Evolutionary conservation across 1,139 yeast species (phyloP), one percentile per base, ranked within the genome.

Genomic region (Pichia sp.): DNA sequence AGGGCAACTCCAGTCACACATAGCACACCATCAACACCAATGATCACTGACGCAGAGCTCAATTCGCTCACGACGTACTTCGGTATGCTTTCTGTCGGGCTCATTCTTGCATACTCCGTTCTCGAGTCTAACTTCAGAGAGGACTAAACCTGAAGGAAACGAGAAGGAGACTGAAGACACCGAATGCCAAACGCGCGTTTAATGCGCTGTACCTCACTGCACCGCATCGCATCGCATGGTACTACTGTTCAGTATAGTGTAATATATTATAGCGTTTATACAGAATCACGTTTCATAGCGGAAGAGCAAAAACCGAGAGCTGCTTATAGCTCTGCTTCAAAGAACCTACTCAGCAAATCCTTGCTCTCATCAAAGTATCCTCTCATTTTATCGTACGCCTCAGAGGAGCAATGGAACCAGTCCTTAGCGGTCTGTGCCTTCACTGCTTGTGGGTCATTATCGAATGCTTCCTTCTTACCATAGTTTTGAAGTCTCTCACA

Each of bases 401-500:
- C 76, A 30, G 64, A 53, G 40, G 72, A 69, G 41, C 71, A 61
- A 14, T 53, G 52, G 30, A 68, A 63, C 79, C 80, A 74, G 42
- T 64, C 69, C 15, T 50, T 48, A 12, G 49, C 35, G 19, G 38
- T 40, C 17, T 46, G 46, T 22, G 54, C 57, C 15, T 42, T 38
- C 8, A 41, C 34, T 4, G 54, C 50, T 14, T 44, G 42, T 32
- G 56, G 61, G 41, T 62, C 65, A 43, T 64, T 63, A 49, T 72
- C 77, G 42, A 65, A 67, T 41, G 68, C 66, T 33, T 55, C 53
- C 46, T 60, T 67, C 46, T 72, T 64, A n/a, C 96, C 96, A 50
- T 84, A 76, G 57, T 88, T 86, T 59, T 91, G 98, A 46, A 91
- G 87, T 51, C 91, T 69, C 59, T 88, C 98, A 61, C 98, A 91